Evolutionary conservation across 1,139 yeast genomes (phyloP).

Genomic region (Yamadazyma pseudoaaseri): DNA sequence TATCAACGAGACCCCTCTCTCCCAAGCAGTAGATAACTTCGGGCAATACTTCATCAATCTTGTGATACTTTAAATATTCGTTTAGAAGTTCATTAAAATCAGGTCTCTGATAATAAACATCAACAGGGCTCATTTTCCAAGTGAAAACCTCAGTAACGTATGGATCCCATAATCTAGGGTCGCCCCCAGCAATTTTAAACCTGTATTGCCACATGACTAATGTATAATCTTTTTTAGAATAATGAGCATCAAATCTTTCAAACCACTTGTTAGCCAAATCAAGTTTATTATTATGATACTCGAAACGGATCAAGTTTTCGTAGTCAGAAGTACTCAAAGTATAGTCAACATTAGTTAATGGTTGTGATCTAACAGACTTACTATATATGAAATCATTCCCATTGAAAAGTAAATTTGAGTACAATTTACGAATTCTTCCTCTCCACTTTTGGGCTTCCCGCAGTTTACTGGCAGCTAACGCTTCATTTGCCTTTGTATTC

Average conservation of each 20-base stretch:
- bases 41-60: conserved; percentile 15
- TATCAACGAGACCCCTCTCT: conserved; percentile 23
- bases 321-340: conserved; percentile 28
- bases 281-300: conserved; percentile 31
- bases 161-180: conserved; percentile 31
- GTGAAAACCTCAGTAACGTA: conserved; percentile 22
- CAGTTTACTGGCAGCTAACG: conserved; percentile 2
- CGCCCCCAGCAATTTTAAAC: conserved; percentile 36
- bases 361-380: conserved; percentile 16
- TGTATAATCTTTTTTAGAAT: conserved; percentile 25
- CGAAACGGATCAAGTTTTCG: conserved; percentile 39
- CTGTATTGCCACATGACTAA: conserved; percentile 34
- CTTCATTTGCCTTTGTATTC: conserved; percentile 2
- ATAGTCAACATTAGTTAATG: conserved; percentile 16
- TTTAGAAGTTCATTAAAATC: conserved; percentile 7
- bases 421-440: conserved; percentile 25
- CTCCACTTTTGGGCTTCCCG: conserved; percentile 11
- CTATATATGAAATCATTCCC: conserved; percentile 22
- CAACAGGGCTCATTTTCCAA: conserved; percentile 2
- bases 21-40: conserved; percentile 36
- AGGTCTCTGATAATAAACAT: conserved; percentile 2
- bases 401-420: conserved; percentile 26
- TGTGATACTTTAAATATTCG: conserved; percentile 8
- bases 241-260: conserved; percentile 28
- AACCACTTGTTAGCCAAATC: conserved; percentile 46